These are phyloP conservation scores for Crassisporium funariophilum DNA, from an alignment of 768 basidiomycete genomes.

Conservation along the genomic window DNA sequence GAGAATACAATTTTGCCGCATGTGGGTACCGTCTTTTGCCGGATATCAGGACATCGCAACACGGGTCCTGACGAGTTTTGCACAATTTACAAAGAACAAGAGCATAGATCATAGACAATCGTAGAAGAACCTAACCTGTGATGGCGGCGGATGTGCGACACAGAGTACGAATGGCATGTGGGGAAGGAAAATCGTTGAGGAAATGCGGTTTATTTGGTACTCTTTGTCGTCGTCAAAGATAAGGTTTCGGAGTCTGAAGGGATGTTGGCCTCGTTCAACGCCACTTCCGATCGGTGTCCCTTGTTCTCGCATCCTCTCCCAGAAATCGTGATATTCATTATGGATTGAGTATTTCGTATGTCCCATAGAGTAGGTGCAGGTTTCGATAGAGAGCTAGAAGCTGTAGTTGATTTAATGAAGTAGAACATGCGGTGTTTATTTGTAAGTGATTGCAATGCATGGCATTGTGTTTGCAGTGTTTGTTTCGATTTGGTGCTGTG, in stretches of 20 bases:
- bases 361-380: too few species aligned
- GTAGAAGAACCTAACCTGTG: too few species aligned
- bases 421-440: conserved; percentile 19
- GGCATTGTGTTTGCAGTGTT: conserved; percentile 44
- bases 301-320: conserved; percentile 24
- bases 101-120: too few species aligned
- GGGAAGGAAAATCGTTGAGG: too few species aligned
- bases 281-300: conserved; percentile 16
- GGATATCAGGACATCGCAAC: too few species aligned
- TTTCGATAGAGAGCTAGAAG: not conserved
- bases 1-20: not conserved
- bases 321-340: conserved; percentile 3
- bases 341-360: too few species aligned
- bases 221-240: conserved; percentile 17
- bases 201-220: not conserved
- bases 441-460: conserved; percentile 41
- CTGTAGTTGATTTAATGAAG: not conserved
- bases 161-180: too few species aligned
- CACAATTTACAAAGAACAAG: too few species aligned
- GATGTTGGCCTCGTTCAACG: conserved; percentile 17
- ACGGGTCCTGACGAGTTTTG: too few species aligned
- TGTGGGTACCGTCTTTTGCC: too few species aligned
- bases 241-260: conserved; percentile 33
- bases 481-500: conserved; percentile 32
- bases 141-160: too few species aligned